Conservation (phyloP, 108 stramenopile species). For the Skeletonema tropicum region DNA sequence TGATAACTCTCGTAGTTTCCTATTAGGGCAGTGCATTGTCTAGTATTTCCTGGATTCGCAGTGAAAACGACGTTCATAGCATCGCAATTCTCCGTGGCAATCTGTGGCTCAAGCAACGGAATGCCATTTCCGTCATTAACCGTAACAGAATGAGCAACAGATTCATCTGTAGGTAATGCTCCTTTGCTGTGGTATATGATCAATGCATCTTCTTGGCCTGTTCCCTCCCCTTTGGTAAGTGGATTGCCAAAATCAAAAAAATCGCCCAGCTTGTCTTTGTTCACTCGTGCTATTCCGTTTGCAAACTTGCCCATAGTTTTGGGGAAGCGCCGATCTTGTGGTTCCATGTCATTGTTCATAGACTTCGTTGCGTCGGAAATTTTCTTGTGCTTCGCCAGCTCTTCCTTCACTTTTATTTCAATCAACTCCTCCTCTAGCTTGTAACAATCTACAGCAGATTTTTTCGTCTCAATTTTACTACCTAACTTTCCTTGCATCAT, state of each 20-base stretch:
- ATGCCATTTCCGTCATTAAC: slow-evolving; percentile 42
- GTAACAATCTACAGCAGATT: slow-evolving; percentile 19
- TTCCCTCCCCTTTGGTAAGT: slow-evolving; percentile 8
- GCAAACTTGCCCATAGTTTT: slow-evolving; percentile 22
- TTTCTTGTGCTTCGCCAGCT: slow-evolving; percentile 13
- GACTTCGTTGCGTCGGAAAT: not conserved
- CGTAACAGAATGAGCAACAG: slow-evolving; percentile 20
- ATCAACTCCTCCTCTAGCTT: slow-evolving; percentile 20
- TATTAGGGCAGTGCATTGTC: slow-evolving; percentile 61
- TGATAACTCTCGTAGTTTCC: slow-evolving; percentile 71
- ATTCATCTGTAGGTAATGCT: slow-evolving; percentile 28
- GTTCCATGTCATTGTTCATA: not conserved
- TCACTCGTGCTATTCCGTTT: slow-evolving; percentile 34
- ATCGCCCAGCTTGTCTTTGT: slow-evolving; percentile 44
- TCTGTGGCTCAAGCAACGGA: slow-evolving; percentile 34
- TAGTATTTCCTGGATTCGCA: slow-evolving; percentile 35
- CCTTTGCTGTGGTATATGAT: slow-evolving; percentile 39
- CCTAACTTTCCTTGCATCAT: slow-evolving; percentile 11
- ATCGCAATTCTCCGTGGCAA: slow-evolving; percentile 73
- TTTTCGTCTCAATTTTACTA: not conserved
- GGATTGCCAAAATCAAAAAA: slow-evolving; percentile 54
- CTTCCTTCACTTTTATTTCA: slow-evolving; percentile 30
- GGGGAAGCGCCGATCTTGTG: slow-evolving; percentile 26
- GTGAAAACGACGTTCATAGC: slow-evolving; percentile 64
- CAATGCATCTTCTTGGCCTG: slow-evolving; percentile 39